Base-by-base conservation (phyloP, 345 rosid genomes). In the Tarenaya hassleriana region DNA sequence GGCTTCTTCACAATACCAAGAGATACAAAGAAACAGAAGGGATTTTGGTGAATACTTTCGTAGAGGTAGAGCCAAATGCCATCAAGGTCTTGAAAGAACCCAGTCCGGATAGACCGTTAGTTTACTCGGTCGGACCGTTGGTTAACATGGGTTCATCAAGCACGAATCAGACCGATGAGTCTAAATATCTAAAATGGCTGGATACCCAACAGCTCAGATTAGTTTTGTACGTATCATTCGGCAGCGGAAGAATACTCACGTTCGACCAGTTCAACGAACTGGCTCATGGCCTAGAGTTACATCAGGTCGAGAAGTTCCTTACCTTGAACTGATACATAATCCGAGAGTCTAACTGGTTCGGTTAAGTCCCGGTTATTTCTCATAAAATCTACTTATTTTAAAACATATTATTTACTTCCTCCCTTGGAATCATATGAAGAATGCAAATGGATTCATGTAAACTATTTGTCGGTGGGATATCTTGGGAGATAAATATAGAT, bases 221-320 rank as follows among this genome's bases (percentile, higher is more conserved):
- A 10, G 85, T 79, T 31, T 32, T 87, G 1, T 81, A 69, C n/a
- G 72, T 87, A 12, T 84, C 85, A 4, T 79, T 84, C 34, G 96
- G 96, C 9, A 84, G 94, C 13, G 88, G 88, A 0, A 88, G 90
- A 1, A 73, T 85, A 3, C 56, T 77, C 0, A 60, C 85, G 4
- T 8, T 10, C 10, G 60, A 50, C 16, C 70, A 65, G 12, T 13
- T 65, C 18, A 51, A 16, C 33, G 64, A 65, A 63, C 63, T 65
- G 0, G 70, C 70, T 42, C 18, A 44, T 3, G 69, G 70, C 19
- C 38, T 65, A 27, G 70, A 46, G 1, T n/a, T n/a, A n/a, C n/a
- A n/a, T n/a, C n/a, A n/a, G n/a, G n/a, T n/a, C n/a, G n/a, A n/a
- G n/a, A n/a, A n/a, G n/a, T n/a, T n/a, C n/a, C n/a, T n/a, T n/a